Evolutionary conservation across 805 yeast species (phyloP).

Genomic region (Zygosaccharomyces gambellarensis): DNA sequence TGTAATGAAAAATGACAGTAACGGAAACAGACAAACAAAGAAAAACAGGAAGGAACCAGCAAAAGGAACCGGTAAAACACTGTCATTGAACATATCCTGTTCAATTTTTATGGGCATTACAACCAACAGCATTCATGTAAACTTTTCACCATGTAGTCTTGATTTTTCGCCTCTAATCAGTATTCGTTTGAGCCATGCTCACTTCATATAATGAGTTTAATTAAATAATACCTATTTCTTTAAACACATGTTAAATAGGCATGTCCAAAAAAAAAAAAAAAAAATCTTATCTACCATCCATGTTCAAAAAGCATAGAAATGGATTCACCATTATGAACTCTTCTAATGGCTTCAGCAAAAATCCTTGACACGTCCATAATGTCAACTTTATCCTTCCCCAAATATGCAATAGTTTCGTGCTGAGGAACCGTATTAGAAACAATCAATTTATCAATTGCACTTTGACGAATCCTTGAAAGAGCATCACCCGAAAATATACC

Average conservation of each 20-base stretch:
- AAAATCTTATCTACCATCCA: constrained; percentile 37
- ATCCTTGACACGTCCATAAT: constrained; percentile 84
- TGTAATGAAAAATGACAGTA: not conserved
- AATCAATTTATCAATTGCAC: constrained; percentile 75
- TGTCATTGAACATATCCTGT: not conserved
- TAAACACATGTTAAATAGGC: not conserved
- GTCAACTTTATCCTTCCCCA: constrained; percentile 58
- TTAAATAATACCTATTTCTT: not conserved
- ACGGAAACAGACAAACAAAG: not conserved
- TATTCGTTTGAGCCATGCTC: not conserved
- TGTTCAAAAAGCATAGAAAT: constrained; percentile 91
- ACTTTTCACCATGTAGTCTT: not conserved
- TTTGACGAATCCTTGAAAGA: constrained; percentile 56
- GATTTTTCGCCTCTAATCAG: not conserved
- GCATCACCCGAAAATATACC: constrained; percentile 94
- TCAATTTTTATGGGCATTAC: not conserved
- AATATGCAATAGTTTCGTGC: constrained; percentile 44
- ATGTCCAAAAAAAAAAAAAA: not conserved
- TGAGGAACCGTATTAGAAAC: constrained; percentile 94
- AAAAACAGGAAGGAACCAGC: not conserved
- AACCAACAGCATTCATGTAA: not conserved
- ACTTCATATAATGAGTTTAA: not conserved
- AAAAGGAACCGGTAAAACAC: not conserved
- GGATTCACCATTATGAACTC: constrained; percentile 96
- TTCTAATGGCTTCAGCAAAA: constrained; percentile 90